Conservation (phyloP, 2,329 filamentous ascomycete genomes). For the Verticillium albo-atrum region DNA sequence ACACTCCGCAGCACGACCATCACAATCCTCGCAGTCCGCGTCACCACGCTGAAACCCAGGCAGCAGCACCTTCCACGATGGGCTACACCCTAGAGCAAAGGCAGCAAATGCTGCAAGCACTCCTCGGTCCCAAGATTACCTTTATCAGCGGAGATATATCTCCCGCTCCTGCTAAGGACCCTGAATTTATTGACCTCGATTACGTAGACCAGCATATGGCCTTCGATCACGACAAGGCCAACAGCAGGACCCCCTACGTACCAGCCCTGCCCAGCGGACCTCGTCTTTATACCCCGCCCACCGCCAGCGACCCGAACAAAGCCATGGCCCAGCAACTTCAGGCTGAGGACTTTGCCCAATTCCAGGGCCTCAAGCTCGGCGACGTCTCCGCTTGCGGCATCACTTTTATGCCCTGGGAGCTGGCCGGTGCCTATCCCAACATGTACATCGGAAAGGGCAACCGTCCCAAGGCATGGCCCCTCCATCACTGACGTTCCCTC, state of each 20-base stretch:
- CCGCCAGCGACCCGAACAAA: neutral
- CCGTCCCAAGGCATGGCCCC: conserved; percentile 35
- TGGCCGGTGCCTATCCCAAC: conserved; percentile 54
- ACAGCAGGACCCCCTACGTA: neutral
- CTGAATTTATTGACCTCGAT: neutral
- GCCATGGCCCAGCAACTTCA: neutral
- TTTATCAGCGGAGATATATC: neutral
- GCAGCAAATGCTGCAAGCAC: neutral
- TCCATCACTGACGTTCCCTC: neutral
- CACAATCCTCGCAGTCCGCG: neutral
- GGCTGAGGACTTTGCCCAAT: conserved; percentile 6
- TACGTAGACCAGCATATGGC: neutral
- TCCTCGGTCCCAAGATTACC: neutral
- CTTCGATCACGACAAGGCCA: neutral
- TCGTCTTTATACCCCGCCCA: neutral
- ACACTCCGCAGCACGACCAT: neutral
- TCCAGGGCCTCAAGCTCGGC: conserved; percentile 4
- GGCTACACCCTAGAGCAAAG: neutral
- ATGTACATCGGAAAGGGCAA: conserved; percentile 53
- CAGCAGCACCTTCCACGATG: neutral
- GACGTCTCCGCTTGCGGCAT: conserved; percentile 19
- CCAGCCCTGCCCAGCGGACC: neutral
- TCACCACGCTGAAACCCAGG: neutral
- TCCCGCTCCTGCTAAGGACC: neutral
- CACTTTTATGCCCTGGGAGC: conserved; percentile 45